Base-by-base conservation (phyloP, 1,284 basidiomycete species). In the Ceratobasidium sp. region DNA sequence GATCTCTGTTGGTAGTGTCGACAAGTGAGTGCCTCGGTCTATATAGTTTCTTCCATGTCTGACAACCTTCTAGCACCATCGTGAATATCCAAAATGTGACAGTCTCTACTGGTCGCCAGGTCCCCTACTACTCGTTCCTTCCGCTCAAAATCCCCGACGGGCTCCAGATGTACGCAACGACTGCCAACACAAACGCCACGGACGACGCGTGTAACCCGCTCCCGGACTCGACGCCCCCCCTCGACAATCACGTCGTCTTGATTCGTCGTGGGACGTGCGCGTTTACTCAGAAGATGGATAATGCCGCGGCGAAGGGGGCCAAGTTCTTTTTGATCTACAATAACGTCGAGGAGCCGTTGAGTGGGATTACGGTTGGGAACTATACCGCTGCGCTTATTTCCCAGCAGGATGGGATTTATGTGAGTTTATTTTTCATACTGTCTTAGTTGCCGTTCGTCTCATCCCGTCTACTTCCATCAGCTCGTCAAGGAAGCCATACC, bases 131-230 rank as follows among this genome's bases (percentile, higher is more conserved):
- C n/a, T 71, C 80, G 0, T 77, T 80, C 0, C 58, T 42, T 23
- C 80, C 82, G 0, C 75, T 83, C 68, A 77, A 55, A 67, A 55
- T 76, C 23, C 39, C 79, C 10, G 60, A 18, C 12, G 60, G 42
- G 18, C 78, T 80, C 53, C n/a, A 33, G 2, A 23, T 84, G 28
- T 84, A 83, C 80, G 83, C 84, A 56, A 81, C 81, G 23, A 81
- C 82, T 9, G 78, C 77, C 23, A 76, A 84, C 69, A 71, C 79
- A 18, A 79, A 60, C 46, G 83, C 87, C 10, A 82, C 83, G 5
- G 85, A 88, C 80, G 90, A 91, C 81, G 90, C 89, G 2, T 91
- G 90, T 83, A 81, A 86, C 68, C 85, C 89, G 4, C 86, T 91
- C 2, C 89, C 90, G 3, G 87, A 86, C 53, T 83, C 80, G n/a